Conservation (phyloP, 2,329 filamentous ascomycete genomes). For the Drechslera avenae region DNA sequence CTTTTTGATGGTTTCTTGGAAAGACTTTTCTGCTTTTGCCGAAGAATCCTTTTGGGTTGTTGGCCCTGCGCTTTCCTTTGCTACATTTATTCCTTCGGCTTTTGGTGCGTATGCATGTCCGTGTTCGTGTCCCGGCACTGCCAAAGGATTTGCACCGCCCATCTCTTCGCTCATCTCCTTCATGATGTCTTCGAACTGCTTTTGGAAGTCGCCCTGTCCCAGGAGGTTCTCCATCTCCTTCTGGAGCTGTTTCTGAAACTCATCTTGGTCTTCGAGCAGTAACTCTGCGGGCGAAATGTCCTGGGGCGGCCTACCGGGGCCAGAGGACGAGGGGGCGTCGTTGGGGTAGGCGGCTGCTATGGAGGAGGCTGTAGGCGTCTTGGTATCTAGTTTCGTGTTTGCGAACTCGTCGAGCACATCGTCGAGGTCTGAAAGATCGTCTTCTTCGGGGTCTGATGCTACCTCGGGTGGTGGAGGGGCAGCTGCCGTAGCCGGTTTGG, state of each 20-base stretch:
- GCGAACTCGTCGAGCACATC: slow-evolving; percentile 95
- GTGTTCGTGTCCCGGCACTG: slow-evolving; percentile 18
- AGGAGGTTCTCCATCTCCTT: slow-evolving; percentile 86
- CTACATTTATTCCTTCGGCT: slow-evolving; percentile 10
- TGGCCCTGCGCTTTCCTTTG: slow-evolving; percentile 10
- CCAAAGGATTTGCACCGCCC: slow-evolving; percentile 29
- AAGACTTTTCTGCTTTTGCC: slow-evolving; percentile 66
- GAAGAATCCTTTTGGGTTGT: slow-evolving; percentile 15
- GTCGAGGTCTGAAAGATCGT: slow-evolving; percentile 89
- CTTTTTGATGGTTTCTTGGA: slow-evolving; percentile 88
- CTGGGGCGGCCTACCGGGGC: slow-evolving; percentile 45
- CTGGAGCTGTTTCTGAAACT: slow-evolving; percentile 85
- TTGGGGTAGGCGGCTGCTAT: slow-evolving; percentile 40
- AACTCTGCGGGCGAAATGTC: slow-evolving; percentile 38
- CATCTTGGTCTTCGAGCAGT: slow-evolving; percentile 58
- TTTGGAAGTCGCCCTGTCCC: slow-evolving; percentile 73
- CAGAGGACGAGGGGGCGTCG: slow-evolving; percentile 47
- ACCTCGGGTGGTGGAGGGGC: slow-evolving; percentile 36
- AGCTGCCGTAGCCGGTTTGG: slow-evolving; percentile 14
- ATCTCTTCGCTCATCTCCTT: slow-evolving; percentile 64
- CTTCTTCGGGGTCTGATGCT: slow-evolving; percentile 88
- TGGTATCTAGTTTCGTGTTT: slow-evolving; percentile 62
- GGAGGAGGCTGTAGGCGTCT: slow-evolving; percentile 39
- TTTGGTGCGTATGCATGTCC: slow-evolving; percentile 36
- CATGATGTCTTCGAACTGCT: slow-evolving; percentile 78